Base-by-base conservation (phyloP, 257 asterid genomes). In the Solanum verrucosum region DNA sequence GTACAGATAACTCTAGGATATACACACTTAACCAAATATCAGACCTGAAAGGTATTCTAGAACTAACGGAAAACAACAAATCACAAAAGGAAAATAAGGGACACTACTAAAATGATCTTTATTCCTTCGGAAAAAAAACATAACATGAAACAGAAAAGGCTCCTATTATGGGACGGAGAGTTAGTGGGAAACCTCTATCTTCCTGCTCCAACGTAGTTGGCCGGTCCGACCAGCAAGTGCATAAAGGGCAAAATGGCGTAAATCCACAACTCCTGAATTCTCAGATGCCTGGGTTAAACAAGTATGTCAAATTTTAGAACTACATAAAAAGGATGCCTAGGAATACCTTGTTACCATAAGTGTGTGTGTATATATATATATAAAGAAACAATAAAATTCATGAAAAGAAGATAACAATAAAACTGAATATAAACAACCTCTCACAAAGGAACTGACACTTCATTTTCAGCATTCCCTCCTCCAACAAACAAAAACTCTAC, bases 211-310 rank as follows among this genome's bases (percentile, higher is more conserved):
- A 29, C 98, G 95, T 89, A 94, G 91, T 75, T 93, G 95, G 86
- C 99, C 99, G 90, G 94, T 94, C 86, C 94, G 93, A 88, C 99
- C 99, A 34, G 98, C 95, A 92, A 97, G 94, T 89, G 99, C 98
- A 93, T 94, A 96, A 85, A 96, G 87, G 67, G 98, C 98, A 91
- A 97, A 97, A 94, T 97, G 99, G 65, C 96, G 96, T 87, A 96
- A 89, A 90, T 97, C 98, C 88, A 92, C 94, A 12, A 89, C 90
- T 77, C 95, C 98, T 35, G 97, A 90, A 94, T 85, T 94, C 68
- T 96, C 99, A 67, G 95, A 90, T 44, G 83, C 92, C 99, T 97
- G 91, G 89, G 83, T 70, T 49, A 49, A 27, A 82, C 85, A 49
- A 49, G 68, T 81, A 46, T 3, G 25, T 15, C 65, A 46, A 31